A percentile compares a stretch with the other conserved stretches of the same genome.
These are phyloP conservation scores for Bondarzewia mesenterica DNA, from an alignment of 1,284 basidiomycete genomes.

Conservation along the genomic window DNA sequence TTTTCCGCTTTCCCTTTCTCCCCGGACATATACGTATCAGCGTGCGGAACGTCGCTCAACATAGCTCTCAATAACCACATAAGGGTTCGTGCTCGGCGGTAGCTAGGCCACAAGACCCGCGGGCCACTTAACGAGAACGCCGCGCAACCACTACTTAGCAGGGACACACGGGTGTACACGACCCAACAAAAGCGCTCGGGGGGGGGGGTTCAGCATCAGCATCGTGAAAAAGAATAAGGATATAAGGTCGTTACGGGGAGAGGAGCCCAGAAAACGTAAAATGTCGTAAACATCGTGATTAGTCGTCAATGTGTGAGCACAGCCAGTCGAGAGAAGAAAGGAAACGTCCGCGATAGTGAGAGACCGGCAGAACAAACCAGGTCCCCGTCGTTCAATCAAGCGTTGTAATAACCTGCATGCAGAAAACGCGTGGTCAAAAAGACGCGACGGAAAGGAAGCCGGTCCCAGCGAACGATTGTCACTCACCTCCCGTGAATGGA, in stretches of 20 bases:
- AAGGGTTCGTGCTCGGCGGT: too few relatives aligned
- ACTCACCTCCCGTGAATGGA: conserved; percentile 47
- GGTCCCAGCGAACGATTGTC: neutral
- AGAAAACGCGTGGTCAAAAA: conserved; percentile 9
- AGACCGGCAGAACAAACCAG: neutral
- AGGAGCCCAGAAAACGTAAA: conserved; percentile 2
- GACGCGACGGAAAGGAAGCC: conserved; percentile 2
- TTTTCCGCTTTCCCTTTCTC: neutral
- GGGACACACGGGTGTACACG: too few relatives aligned
- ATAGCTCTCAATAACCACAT: too few relatives aligned
- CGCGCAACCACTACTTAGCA: too few relatives aligned
- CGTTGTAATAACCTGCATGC: conserved; percentile 13
- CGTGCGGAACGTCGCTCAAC: too few relatives aligned
- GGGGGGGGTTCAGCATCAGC: neutral
- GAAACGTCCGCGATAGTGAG: neutral
- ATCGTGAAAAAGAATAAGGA: too few relatives aligned
- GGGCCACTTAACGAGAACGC: too few relatives aligned
- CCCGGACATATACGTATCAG: neutral
- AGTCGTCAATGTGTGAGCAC: conserved; percentile 3
- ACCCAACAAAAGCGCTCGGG: neutral
- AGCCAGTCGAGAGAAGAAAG: conserved; percentile 2
- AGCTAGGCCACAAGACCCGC: too few relatives aligned
- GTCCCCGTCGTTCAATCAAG: conserved; percentile 7
- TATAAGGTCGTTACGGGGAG: conserved; percentile 1
- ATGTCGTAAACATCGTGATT: conserved; percentile 7